Percentiles rank a stretch among this genome's conserved stretches.
phyloP scores from a whole-genome alignment of 768 basidiomycete species.

The Naematelia aurantialba region DNA sequence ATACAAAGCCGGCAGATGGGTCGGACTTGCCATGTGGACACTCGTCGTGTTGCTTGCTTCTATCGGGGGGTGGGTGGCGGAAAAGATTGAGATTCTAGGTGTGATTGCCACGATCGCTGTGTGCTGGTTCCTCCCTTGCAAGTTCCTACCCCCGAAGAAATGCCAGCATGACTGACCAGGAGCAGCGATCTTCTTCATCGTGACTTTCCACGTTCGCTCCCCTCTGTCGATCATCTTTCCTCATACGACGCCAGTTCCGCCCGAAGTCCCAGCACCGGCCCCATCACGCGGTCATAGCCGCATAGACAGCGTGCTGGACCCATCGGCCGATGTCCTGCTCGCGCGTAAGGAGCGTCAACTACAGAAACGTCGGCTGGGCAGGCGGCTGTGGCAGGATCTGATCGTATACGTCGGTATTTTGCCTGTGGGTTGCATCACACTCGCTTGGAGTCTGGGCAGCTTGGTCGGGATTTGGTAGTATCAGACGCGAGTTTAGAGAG shows the following conservation, averaged over 20 bases:
- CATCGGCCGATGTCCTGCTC: conserved; percentile 57
- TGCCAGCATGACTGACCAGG: not conserved
- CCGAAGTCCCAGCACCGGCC: conserved; percentile 11
- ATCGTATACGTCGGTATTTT: conserved; percentile 71
- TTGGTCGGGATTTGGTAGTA: conserved; percentile 58
- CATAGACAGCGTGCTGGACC: conserved; percentile 51
- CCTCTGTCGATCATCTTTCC: conserved; percentile 80
- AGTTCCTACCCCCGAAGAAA: too few species aligned
- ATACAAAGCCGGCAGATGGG: conserved; percentile 38
- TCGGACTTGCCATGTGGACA: conserved; percentile 38
- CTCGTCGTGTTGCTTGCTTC: conserved; percentile 31
- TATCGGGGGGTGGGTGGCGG: conserved; percentile 38
- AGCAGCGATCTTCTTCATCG: conserved; percentile 71
- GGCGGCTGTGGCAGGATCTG: conserved; percentile 77
- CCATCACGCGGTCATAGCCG: conserved; percentile 19
- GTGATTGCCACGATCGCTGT: conserved; percentile 36
- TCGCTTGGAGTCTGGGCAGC: conserved; percentile 61
- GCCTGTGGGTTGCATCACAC: conserved; percentile 59
- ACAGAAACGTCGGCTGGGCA: conserved; percentile 68
- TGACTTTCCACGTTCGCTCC: conserved; percentile 75
- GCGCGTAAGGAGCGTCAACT: conserved; percentile 80
- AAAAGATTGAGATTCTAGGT: conserved; percentile 41
- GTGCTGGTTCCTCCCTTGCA: conserved; percentile 47
- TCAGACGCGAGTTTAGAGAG: too few species aligned
- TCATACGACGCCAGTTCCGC: conserved; percentile 20